These are phyloP conservation scores for Magnusiomyces paraingens DNA, from an alignment of 1,139 yeast genomes.

Conservation along the genomic window DNA sequence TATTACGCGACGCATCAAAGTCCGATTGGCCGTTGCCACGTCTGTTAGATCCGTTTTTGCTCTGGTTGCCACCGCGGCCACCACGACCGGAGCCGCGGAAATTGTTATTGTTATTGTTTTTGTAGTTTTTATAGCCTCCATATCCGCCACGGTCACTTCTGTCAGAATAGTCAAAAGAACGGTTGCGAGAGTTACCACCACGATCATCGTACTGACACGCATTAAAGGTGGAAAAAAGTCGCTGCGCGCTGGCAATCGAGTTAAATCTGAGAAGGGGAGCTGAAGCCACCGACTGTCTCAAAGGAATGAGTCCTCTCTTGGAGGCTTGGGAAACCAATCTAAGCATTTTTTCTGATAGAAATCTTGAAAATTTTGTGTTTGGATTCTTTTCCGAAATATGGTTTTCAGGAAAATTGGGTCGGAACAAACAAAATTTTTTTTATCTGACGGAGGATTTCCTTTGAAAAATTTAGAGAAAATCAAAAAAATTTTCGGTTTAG, in stretches of 20 bases:
- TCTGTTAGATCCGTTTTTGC: neutral
- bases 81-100: slow-evolving; percentile 3
- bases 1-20: slow-evolving; percentile 18
- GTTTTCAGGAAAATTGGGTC: no score
- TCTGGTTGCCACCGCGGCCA: neutral
- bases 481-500: neutral
- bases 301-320: neutral
- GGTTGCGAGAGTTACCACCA: neutral
- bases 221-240: neutral
- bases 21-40: slow-evolving; percentile 13
- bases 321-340: neutral
- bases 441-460: no score
- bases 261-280: no score
- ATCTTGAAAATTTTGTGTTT: neutral
- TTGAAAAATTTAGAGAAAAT: neutral
- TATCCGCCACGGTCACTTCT: slow-evolving; percentile 3
- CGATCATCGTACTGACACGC: neutral
- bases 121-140: slow-evolving; percentile 2
- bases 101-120: slow-evolving; percentile 1
- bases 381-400: no score
- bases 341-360: neutral
- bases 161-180: neutral
- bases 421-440: no score
- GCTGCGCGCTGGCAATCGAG: neutral
- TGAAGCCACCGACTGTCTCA: no score